Percentiles rank a stretch among this genome's conserved stretches.
These are phyloP conservation scores for Stachybotrys chartarum DNA, from an alignment of 2,329 filamentous ascomycete species.

Conservation along the genomic window DNA sequence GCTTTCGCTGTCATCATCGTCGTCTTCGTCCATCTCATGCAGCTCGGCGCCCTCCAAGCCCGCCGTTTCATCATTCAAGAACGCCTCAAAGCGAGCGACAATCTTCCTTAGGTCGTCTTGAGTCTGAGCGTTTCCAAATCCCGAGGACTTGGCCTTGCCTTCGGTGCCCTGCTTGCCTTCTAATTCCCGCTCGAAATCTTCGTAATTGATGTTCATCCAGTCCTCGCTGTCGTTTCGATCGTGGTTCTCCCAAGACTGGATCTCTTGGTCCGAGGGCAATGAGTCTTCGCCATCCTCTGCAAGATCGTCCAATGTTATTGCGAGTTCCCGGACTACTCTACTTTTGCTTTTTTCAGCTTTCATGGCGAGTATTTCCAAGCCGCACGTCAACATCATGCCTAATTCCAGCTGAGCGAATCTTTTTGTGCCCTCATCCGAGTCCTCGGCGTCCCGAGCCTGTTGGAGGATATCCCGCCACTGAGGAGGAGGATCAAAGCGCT, in stretches of 20 bases:
- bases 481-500: slow-evolving; percentile 65
- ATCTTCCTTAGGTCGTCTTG: slow-evolving; percentile 81
- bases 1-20: slow-evolving; percentile 40
- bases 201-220: slow-evolving; percentile 89
- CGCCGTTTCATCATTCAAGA: slow-evolving; percentile 78
- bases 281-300: slow-evolving; percentile 57
- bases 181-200: slow-evolving; percentile 80
- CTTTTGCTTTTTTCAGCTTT: slow-evolving; percentile 63
- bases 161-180: slow-evolving; percentile 36
- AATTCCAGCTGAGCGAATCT: slow-evolving; percentile 44
- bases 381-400: slow-evolving; percentile 85
- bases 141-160: slow-evolving; percentile 25
- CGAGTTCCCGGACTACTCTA: slow-evolving; percentile 65
- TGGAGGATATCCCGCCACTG: slow-evolving; percentile 33
- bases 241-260: slow-evolving; percentile 56
- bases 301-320: slow-evolving; percentile 68
- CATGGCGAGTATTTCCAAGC: slow-evolving; percentile 78
- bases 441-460: slow-evolving; percentile 9
- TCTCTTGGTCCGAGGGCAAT: slow-evolving; percentile 69
- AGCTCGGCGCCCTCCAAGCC: slow-evolving; percentile 72
- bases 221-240: slow-evolving; percentile 71
- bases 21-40: slow-evolving; percentile 62
- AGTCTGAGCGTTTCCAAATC: slow-evolving; percentile 58
- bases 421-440: slow-evolving; percentile 7
- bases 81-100: slow-evolving; percentile 87